Base-by-base conservation (phyloP, 1,139 yeast genomes). In the Schizosaccharomyces versatilis region DNA sequence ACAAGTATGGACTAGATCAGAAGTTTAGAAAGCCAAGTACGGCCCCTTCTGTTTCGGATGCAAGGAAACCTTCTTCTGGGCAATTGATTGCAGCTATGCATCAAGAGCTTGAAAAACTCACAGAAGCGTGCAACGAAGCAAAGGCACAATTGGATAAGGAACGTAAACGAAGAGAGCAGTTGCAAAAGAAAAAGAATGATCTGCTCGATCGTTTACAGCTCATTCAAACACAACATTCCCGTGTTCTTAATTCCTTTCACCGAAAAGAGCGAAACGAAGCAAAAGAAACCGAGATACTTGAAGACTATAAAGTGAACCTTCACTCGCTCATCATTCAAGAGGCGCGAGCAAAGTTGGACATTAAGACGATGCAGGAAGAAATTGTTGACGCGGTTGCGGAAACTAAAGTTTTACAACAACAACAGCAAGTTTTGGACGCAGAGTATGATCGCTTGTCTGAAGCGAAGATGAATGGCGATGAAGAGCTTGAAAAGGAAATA, bases 21-120 rank as follows among this genome's bases (percentile, higher is more conserved):
- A 24, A 24, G 32, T 24, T 24, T 24, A 24, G 32, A 24, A 24
- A 24, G 5, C 32, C 32, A 24, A 24, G 32, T 24, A 24, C 32
- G 32, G 32, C 32, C 5, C 32, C 32, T 24, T 24, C 32, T 24
- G 32, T 24, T 24, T 24, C 12, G 7, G 32, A 15, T 24, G 14
- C 49, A 14, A 44, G 49, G 19, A 44, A 44, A 44, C 36, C 49
- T n/a, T 44, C 49, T 17, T 44, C 49, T 8, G 49, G 49, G 14
- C 49, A 44, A 32, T 17, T 44, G 36, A 44, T 44, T 17, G 49
- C 49, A 8, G 38, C 49, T 17, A 44, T 44, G 49, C 49, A 44
- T 9, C 19, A 44, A n/a, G 49, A 44, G 32, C 19, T 44, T 32
- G 49, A 44, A n/a, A 12, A 32, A 1, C 32, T 44, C 19, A 24